These are phyloP conservation scores for Exophiala viscosa DNA, from an alignment of 2,329 filamentous ascomycete genomes.

Conservation along the genomic window DNA sequence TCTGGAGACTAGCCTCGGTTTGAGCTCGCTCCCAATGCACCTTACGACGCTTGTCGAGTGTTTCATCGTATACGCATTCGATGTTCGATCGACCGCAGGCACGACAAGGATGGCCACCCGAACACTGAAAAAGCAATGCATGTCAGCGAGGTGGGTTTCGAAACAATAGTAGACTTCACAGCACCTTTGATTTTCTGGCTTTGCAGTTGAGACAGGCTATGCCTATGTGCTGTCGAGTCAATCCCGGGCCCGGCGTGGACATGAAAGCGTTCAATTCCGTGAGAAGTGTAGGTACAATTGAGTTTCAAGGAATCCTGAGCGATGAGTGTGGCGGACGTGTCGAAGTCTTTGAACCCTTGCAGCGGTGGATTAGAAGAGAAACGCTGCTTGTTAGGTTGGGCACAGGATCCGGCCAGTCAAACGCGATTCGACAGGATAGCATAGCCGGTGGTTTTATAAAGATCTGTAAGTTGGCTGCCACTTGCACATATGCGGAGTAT, in stretches of 20 bases:
- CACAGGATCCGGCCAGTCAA: too few relatives aligned
- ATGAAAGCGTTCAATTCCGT: not conserved
- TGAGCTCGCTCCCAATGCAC: conserved; percentile 11
- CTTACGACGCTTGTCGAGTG: conserved; percentile 11
- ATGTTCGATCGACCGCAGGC: conserved; percentile 5
- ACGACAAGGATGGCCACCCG: conserved; percentile 8
- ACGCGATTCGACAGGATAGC: too few relatives aligned
- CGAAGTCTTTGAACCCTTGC: too few relatives aligned
- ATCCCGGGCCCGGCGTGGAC: not conserved
- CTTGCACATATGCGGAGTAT: too few relatives aligned
- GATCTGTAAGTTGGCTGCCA: too few relatives aligned
- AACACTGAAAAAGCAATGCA: conserved; percentile 3
- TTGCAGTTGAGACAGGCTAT: conserved; percentile 33
- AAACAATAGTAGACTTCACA: not conserved
- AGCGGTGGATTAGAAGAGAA: too few relatives aligned
- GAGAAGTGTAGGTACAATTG: not conserved
- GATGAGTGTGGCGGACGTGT: too few relatives aligned
- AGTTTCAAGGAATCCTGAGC: too few relatives aligned
- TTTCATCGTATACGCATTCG: conserved; percentile 9
- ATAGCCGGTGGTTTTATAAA: too few relatives aligned
- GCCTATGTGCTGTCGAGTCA: conserved; percentile 33
- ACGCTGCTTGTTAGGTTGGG: too few relatives aligned
- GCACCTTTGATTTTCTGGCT: conserved; percentile 10
- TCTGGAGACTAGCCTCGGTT: conserved; percentile 8
- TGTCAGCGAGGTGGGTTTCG: not conserved